Percentiles rank a stretch among this genome's conserved stretches.
Evolutionary conservation across 2,329 filamentous ascomycete genomes (phyloP).

Genomic region (Bipolaris gigantea): DNA sequence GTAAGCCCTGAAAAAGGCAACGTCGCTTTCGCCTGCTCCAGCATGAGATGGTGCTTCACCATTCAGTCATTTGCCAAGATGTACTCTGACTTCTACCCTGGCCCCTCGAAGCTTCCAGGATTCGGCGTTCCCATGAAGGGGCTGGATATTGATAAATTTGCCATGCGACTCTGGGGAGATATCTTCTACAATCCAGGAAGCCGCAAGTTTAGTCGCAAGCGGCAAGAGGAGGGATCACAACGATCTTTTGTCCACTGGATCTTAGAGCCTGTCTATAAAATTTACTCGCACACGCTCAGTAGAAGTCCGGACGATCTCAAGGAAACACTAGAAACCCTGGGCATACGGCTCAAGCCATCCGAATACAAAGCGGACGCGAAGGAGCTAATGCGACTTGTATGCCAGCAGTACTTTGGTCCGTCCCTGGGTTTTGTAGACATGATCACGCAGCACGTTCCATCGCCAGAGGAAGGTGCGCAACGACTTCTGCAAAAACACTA

Average conservation of each 20-base stretch:
- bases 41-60: slow-evolving; percentile 96
- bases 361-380: slow-evolving; percentile 90
- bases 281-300: slow-evolving; percentile 93
- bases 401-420: slow-evolving; percentile 92
- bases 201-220: slow-evolving; percentile 88
- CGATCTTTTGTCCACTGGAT: slow-evolving; percentile 93
- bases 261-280: slow-evolving; percentile 95
- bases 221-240: slow-evolving; percentile 75
- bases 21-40: slow-evolving; percentile 92
- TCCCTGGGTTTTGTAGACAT: slow-evolving; percentile 93
- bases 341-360: slow-evolving; percentile 86
- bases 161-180: slow-evolving; percentile 87
- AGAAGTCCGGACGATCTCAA: slow-evolving; percentile 84
- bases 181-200: slow-evolving; percentile 93
- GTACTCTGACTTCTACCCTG: slow-evolving; percentile 87
- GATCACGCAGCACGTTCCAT: slow-evolving; percentile 86
- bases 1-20: slow-evolving; percentile 96
- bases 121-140: slow-evolving; percentile 41
- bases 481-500: slow-evolving; percentile 84
- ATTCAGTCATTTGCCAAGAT: slow-evolving; percentile 92
- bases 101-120: slow-evolving; percentile 44
- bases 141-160: slow-evolving; percentile 80
- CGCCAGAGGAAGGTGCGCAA: slow-evolving; percentile 76
- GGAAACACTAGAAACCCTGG: slow-evolving; percentile 73
- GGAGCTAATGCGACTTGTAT: slow-evolving; percentile 83